Conservation (phyloP, 108 stramenopile genomes). For the Cyclotella sp. region DNA sequence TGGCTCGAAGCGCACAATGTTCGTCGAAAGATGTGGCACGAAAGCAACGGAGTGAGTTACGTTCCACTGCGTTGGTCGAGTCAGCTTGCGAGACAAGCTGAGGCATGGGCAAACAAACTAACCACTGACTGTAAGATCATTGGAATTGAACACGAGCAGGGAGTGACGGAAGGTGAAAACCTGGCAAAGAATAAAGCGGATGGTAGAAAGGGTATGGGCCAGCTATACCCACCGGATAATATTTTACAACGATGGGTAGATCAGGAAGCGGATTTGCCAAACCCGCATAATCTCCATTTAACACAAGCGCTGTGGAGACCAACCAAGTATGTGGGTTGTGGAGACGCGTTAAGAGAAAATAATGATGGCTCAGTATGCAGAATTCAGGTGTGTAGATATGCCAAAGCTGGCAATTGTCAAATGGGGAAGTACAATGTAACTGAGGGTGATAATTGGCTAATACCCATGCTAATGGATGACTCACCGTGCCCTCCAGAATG, state of each 20-base stretch:
- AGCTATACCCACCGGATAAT: slow-evolving; percentile 38
- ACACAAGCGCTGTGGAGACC: slow-evolving; percentile 43
- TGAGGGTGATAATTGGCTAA: slow-evolving; percentile 34
- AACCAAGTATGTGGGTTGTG: slow-evolving; percentile 43
- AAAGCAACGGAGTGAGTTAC: slow-evolving; percentile 29
- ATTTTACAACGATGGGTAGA: slow-evolving; percentile 44
- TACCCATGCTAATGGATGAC: slow-evolving; percentile 40
- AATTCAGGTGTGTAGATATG: slow-evolving; percentile 46
- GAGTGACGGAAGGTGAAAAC: slow-evolving; percentile 30
- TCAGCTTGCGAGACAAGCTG: slow-evolving; percentile 23
- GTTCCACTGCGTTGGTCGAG: slow-evolving; percentile 44
- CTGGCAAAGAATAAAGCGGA: slow-evolving; percentile 26
- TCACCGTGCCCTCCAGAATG: slow-evolving; percentile 29
- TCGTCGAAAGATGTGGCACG: slow-evolving; percentile 37
- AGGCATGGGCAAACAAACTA: slow-evolving; percentile 34
- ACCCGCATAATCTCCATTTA: slow-evolving; percentile 33
- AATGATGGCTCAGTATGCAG: slow-evolving; percentile 39
- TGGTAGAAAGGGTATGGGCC: slow-evolving; percentile 9
- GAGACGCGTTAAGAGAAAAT: slow-evolving; percentile 25
- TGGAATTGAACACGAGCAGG: slow-evolving; percentile 29
- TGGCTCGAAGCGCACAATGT: slow-evolving; percentile 46
- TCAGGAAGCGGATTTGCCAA: slow-evolving; percentile 13
- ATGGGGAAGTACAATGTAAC: slow-evolving; percentile 31
- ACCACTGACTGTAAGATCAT: slow-evolving; percentile 16
- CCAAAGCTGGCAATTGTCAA: slow-evolving; percentile 33